phyloP scores from a whole-genome alignment of 1,139 yeast genomes.

The Zygoascus meyerae region DNA sequence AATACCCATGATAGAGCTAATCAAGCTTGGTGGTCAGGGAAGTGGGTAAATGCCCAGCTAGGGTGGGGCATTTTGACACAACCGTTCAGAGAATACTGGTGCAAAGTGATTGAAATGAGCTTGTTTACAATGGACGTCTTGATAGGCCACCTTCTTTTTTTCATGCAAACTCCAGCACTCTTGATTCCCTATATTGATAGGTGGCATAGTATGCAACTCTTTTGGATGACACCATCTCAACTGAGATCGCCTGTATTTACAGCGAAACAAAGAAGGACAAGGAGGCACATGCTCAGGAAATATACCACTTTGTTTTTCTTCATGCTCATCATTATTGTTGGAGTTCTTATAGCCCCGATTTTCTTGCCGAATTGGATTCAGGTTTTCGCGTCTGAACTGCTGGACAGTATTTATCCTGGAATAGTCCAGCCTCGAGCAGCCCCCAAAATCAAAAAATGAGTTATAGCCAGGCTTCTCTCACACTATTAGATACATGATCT shows the following conservation, averaged over 20 bases:
- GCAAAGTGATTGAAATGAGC: conserved; percentile 64
- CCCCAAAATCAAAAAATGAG: background rate
- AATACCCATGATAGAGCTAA: conserved; percentile 51
- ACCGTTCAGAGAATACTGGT: conserved; percentile 61
- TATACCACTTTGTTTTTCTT: conserved; percentile 75
- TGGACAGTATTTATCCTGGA: conserved; percentile 8
- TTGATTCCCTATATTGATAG: conserved; percentile 65
- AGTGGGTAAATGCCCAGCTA: conserved; percentile 57
- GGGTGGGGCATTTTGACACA: conserved; percentile 58
- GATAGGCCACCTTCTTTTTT: conserved; percentile 58
- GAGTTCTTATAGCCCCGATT: conserved; percentile 86
- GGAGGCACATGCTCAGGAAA: conserved; percentile 96
- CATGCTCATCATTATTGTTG: conserved; percentile 62
- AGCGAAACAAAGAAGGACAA: conserved; percentile 87
- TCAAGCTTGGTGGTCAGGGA: conserved; percentile 84
- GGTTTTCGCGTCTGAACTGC: background rate
- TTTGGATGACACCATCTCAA: conserved; percentile 73
- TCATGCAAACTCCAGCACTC: conserved; percentile 55
- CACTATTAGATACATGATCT: background rate
- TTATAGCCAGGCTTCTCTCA: conserved; percentile 5
- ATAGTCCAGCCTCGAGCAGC: conserved; percentile 7
- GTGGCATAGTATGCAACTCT: conserved; percentile 72
- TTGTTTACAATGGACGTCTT: conserved; percentile 67
- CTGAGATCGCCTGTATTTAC: conserved; percentile 61
- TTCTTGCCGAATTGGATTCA: conserved; percentile 32